Evolutionary conservation across 306 rosid species (phyloP).

Genomic region (Dryas drummondii): DNA sequence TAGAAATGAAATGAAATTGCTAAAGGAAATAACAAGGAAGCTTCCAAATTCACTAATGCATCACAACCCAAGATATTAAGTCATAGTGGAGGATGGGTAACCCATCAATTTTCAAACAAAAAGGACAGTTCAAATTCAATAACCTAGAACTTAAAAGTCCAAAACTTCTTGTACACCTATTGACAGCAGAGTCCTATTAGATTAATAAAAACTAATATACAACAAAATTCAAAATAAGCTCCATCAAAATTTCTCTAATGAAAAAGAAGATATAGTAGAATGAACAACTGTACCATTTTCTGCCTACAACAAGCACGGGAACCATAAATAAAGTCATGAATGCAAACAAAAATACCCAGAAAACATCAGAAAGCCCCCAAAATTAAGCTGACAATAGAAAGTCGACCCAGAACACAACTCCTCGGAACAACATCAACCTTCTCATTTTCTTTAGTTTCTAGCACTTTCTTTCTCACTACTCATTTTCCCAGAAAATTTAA

Average conservation of each 20-base stretch:
- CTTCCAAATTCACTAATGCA: too few species aligned
- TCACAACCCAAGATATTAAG: too few species aligned
- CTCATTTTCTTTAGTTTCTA: slow-evolving; percentile 15
- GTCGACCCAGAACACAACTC: slow-evolving; percentile 38
- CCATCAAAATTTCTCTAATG: not conserved
- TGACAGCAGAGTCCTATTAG: not conserved
- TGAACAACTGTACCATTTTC: slow-evolving; percentile 40
- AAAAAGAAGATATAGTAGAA: not conserved
- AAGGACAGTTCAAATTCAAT: not conserved
- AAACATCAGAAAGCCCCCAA: slow-evolving; percentile 29
- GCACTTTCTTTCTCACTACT: slow-evolving; percentile 7
- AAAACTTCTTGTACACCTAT: slow-evolving; percentile 14
- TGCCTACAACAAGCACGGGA: slow-evolving; percentile 31
- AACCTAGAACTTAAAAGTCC: not conserved
- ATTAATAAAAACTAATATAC: not conserved
- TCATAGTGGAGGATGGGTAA: too few species aligned
- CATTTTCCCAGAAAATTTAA: not conserved
- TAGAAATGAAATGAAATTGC: too few species aligned
- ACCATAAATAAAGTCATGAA: slow-evolving; percentile 22
- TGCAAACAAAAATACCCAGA: slow-evolving; percentile 32
- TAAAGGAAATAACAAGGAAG: too few species aligned
- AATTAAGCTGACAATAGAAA: slow-evolving; percentile 34
- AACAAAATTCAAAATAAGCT: not conserved
- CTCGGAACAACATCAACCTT: slow-evolving; percentile 16
- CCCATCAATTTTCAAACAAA: too few species aligned